phyloP scores from a whole-genome alignment of 495 filamentous ascomycete genomes.

The Lasiosphaeria miniovina region DNA sequence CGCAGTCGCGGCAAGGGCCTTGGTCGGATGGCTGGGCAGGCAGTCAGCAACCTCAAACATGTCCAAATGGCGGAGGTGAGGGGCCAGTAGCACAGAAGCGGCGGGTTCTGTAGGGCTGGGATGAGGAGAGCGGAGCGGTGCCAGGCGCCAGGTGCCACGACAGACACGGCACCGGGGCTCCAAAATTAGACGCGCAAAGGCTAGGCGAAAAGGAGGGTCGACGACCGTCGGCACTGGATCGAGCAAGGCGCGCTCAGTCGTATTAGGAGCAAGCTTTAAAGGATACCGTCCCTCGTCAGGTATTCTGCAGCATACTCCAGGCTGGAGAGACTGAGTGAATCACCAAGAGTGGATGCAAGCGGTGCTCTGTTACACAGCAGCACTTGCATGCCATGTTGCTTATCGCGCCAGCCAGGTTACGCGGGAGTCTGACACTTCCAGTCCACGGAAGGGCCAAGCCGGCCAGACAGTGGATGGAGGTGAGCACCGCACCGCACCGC shows the following conservation, averaged over 20 bases:
- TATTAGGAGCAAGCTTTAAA: background rate
- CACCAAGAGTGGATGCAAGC: too few relatives aligned
- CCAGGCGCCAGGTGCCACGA: constrained; percentile 2
- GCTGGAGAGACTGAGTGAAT: too few relatives aligned
- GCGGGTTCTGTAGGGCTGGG: constrained; percentile 3
- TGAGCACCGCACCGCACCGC: too few relatives aligned
- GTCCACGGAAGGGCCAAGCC: too few relatives aligned
- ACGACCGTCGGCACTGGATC: background rate
- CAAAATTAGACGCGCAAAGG: constrained; percentile 14
- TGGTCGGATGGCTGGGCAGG: background rate
- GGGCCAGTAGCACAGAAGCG: too few relatives aligned
- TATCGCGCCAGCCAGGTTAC: too few relatives aligned
- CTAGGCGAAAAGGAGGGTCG: constrained; percentile 2
- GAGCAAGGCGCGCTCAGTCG: constrained; percentile 5
- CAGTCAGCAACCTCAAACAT: constrained; percentile 4
- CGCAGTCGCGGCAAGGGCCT: background rate
- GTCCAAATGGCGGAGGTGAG: background rate
- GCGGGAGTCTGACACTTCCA: too few relatives aligned
- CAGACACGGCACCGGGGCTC: background rate
- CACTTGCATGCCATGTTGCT: too few relatives aligned
- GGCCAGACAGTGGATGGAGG: too few relatives aligned
- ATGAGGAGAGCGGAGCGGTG: background rate
- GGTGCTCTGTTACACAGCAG: too few relatives aligned
- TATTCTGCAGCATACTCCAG: too few relatives aligned
- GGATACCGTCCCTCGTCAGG: too few relatives aligned